These are phyloP conservation scores for Paracoccidioides brasiliensis DNA, from an alignment of 2,329 filamentous ascomycete genomes.

Conservation along the genomic window DNA sequence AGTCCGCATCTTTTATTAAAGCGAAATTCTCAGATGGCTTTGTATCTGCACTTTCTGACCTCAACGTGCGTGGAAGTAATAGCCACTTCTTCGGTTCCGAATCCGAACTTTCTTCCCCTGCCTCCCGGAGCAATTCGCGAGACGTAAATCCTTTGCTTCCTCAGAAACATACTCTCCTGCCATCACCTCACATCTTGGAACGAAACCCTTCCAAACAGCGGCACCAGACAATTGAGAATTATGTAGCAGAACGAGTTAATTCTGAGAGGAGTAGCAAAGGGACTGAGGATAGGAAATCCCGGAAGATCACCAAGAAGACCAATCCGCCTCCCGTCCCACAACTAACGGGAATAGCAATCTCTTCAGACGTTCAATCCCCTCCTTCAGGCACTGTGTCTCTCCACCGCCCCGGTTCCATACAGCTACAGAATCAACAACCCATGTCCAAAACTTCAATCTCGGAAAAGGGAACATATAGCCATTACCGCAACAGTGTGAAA, in stretches of 20 bases:
- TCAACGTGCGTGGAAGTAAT: constrained; percentile 3
- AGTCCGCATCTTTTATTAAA: neutral
- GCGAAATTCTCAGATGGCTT: constrained; percentile 2
- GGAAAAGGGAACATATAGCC: neutral
- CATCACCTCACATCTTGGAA: neutral
- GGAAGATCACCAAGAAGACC: neutral
- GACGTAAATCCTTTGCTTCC: neutral
- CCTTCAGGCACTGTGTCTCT: neutral
- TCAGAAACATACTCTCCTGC: neutral
- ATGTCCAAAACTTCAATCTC: neutral
- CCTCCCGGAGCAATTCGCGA: neutral
- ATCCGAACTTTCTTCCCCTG: constrained; percentile 2
- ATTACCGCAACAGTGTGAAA: too few species aligned
- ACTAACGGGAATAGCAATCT: neutral
- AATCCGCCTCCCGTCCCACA: neutral
- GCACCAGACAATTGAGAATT: neutral
- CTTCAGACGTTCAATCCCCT: neutral
- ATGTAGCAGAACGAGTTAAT: neutral
- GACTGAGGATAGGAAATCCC: neutral
- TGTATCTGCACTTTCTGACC: constrained; percentile 2
- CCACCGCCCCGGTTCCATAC: neutral
- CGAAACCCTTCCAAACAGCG: neutral
- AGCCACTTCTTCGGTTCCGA: neutral
- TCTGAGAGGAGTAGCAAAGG: neutral
- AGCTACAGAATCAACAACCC: neutral